Evolutionary conservation across 495 filamentous ascomycete species (phyloP).

Genomic region (Geoglossum glabrum): DNA sequence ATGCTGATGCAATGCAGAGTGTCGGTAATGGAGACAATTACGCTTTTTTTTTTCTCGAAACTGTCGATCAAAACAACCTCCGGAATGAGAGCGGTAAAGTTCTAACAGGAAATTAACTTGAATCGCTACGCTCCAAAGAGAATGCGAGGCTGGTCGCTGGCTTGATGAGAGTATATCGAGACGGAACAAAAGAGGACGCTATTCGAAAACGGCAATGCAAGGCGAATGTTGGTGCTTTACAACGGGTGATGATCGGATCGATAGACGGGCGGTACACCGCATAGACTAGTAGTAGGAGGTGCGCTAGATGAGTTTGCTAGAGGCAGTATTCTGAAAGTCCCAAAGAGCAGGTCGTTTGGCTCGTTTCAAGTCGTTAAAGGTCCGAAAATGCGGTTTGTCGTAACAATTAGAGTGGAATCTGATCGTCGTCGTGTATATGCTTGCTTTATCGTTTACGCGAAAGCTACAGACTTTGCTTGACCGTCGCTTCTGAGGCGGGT

Average conservation of each 20-base stretch:
- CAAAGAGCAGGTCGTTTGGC: conserved; percentile 2
- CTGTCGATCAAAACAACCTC: conserved; percentile 2
- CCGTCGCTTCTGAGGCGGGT: conserved; percentile 1
- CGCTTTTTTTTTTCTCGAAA: conserved; percentile 1
- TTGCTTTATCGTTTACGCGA: conserved; percentile 3
- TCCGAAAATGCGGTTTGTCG: conserved; percentile 3
- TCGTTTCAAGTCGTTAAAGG: conserved; percentile 3
- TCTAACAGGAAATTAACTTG: not conserved
- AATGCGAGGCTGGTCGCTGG: conserved; percentile 2
- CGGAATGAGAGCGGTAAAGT: conserved; percentile 2
- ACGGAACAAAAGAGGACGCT: not conserved
- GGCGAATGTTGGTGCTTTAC: conserved; percentile 1
- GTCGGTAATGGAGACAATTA: not conserved
- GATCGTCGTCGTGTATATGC: conserved; percentile 3
- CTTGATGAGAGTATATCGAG: not conserved
- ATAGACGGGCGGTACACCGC: not conserved
- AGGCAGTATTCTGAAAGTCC: not conserved
- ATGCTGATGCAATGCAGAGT: not conserved
- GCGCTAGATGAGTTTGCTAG: not conserved
- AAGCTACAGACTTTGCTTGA: conserved; percentile 1
- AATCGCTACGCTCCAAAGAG: conserved; percentile 1
- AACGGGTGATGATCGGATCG: conserved; percentile 2
- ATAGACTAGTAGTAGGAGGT: not conserved
- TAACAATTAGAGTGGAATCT: conserved; percentile 2
- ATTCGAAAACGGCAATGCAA: conserved; percentile 2